These are phyloP conservation scores for Eucalyptus dawsonii DNA, from an alignment of 345 rosid species.

Conservation along the genomic window DNA sequence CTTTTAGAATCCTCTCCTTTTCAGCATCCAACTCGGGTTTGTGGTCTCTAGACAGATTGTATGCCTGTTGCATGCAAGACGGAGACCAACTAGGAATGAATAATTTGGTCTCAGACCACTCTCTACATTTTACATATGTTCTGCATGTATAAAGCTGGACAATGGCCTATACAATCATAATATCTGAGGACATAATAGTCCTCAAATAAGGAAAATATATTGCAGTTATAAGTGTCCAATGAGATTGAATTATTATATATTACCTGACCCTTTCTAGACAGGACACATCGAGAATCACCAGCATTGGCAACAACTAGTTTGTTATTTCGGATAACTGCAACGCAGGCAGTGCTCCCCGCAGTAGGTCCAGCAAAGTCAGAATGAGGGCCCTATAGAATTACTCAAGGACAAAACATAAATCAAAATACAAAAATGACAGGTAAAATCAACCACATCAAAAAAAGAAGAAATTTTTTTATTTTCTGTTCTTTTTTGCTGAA, in stretches of 20 bases:
- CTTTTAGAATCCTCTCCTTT: slow-evolving; percentile 87
- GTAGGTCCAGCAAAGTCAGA: slow-evolving; percentile 92
- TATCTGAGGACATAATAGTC: neutral
- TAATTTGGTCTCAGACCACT: neutral
- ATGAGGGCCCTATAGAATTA: slow-evolving; percentile 64
- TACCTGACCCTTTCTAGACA: slow-evolving; percentile 95
- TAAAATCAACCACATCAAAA: neutral
- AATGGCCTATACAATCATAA: neutral
- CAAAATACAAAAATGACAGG: neutral
- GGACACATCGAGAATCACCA: slow-evolving; percentile 95
- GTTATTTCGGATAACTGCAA: slow-evolving; percentile 54
- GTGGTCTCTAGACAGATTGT: slow-evolving; percentile 91
- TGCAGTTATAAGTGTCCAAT: neutral
- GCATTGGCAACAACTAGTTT: slow-evolving; percentile 86
- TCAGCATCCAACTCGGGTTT: slow-evolving; percentile 94
- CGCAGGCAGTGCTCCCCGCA: slow-evolving; percentile 88
- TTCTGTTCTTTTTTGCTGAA: neutral
- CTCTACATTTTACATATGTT: neutral
- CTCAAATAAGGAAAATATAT: neutral
- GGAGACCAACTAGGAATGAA: neutral
- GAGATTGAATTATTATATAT: neutral
- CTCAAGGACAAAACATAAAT: neutral
- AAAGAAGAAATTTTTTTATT: neutral
- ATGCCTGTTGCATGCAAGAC: slow-evolving; percentile 29
- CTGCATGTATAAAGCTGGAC: neutral